A percentile compares a stretch with the other conserved stretches of the same genome.
phyloP scores from a whole-genome alignment of 305 asterid genomes.

The Euphrasia arctica region DNA sequence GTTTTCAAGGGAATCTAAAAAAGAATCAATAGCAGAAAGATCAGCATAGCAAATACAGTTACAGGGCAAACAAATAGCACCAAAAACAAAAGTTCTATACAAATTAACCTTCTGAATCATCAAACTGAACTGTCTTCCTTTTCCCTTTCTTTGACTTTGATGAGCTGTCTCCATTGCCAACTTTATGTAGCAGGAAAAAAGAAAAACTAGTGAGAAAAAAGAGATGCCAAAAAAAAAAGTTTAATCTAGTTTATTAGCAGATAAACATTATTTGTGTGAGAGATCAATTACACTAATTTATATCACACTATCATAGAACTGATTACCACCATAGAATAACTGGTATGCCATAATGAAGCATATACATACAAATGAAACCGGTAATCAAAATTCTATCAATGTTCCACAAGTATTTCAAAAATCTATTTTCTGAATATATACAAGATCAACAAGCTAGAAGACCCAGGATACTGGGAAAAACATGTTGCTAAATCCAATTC shows the following conservation, averaged over 20 bases:
- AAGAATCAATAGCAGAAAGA: slow-evolving; percentile 9
- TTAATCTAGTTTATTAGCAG: background rate
- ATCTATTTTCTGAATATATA: background rate
- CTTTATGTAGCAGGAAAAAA: slow-evolving; percentile 27
- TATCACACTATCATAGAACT: slow-evolving; percentile 1
- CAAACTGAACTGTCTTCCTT: slow-evolving; percentile 74
- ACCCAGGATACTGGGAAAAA: slow-evolving; percentile 17
- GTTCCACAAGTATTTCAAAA: background rate
- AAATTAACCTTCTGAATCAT: slow-evolving; percentile 57
- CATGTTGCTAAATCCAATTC: slow-evolving; percentile 1
- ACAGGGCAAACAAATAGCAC: slow-evolving; percentile 10
- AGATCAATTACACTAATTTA: slow-evolving; percentile 9
- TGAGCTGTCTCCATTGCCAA: slow-evolving; percentile 49
- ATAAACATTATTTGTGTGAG: slow-evolving; percentile 10
- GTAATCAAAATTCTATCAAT: slow-evolving; percentile 12
- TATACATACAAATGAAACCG: background rate
- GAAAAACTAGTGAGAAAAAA: slow-evolving; percentile 1
- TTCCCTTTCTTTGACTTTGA: slow-evolving; percentile 55
- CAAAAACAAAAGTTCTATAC: too few species aligned
- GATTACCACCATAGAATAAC: slow-evolving; percentile 1
- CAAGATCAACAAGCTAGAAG: slow-evolving; percentile 23
- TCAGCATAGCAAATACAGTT: slow-evolving; percentile 17
- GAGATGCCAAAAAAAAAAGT: background rate
- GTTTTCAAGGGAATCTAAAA: slow-evolving; percentile 40
- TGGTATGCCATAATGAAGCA: background rate